These are phyloP conservation scores for Geum urbanum DNA, from an alignment of 306 rosid genomes.

Conservation along the genomic window DNA sequence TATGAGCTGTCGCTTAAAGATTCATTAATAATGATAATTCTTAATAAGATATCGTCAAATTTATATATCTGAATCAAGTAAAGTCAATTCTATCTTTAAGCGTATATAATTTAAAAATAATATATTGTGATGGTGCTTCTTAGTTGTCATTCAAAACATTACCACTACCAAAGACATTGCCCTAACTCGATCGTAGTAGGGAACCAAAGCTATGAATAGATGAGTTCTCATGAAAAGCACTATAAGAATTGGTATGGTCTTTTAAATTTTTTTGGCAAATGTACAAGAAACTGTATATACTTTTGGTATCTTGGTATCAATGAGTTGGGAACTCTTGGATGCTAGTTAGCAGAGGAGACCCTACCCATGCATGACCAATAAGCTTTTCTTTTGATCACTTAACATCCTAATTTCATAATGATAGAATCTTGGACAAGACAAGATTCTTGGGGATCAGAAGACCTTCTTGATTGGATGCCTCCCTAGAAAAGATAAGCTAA, in stretches of 20 bases:
- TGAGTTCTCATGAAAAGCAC: not conserved
- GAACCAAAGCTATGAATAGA: not conserved
- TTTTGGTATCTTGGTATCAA: not conserved
- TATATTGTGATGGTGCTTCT: not conserved
- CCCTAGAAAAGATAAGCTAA: conserved; percentile 41
- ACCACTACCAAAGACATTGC: not conserved
- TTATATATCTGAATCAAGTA: no score
- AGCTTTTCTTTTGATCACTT: not conserved
- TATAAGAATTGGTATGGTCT: no score
- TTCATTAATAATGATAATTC: no score
- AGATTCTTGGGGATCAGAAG: conserved; percentile 37
- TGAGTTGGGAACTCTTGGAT: conserved; percentile 7
- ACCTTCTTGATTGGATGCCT: conserved; percentile 18
- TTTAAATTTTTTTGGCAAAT: not conserved
- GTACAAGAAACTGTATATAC: not conserved
- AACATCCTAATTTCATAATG: not conserved
- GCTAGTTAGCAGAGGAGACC: conserved; percentile 12
- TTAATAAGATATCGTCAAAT: no score
- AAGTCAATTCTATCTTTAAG: no score
- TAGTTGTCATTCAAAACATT: not conserved
- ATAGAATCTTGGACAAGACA: conserved; percentile 37
- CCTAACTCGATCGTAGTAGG: no score
- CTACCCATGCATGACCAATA: conserved; percentile 18
- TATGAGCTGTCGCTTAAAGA: no score
- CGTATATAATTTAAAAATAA: not conserved